Evolutionary conservation across 305 asterid genomes (phyloP).

Genomic region (Solanum aculeatissimum): DNA sequence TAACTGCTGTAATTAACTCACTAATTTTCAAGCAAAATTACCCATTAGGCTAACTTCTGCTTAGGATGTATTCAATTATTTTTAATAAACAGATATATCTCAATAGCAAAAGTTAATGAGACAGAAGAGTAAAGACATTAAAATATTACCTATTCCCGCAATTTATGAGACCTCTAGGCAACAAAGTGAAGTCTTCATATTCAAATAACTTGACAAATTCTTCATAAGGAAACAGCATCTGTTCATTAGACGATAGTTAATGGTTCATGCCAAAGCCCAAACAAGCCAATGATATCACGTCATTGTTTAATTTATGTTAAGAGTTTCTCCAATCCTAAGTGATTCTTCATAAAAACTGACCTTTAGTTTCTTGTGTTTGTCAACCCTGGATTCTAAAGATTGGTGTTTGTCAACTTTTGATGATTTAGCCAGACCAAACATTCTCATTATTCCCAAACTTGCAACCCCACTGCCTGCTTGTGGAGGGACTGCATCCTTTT

Average conservation of each 20-base stretch:
- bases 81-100: not conserved
- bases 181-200: slow-evolving; percentile 35
- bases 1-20: not conserved
- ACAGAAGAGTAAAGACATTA: not conserved
- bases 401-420: slow-evolving; percentile 32
- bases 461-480: slow-evolving; percentile 32
- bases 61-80: not conserved
- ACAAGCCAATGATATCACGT: not conserved
- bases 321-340: not conserved
- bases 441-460: slow-evolving; percentile 33
- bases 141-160: slow-evolving; percentile 70
- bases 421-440: slow-evolving; percentile 40
- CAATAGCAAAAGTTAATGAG: not conserved
- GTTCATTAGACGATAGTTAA: slow-evolving; percentile 9
- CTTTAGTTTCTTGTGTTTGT: slow-evolving; percentile 46
- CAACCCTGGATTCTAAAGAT: slow-evolving; percentile 19
- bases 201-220: slow-evolving; percentile 73
- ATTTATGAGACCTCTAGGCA: slow-evolving; percentile 70
- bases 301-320: not conserved
- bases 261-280: not conserved
- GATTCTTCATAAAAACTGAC: slow-evolving; percentile 17
- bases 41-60: not conserved
- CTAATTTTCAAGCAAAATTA: not conserved
- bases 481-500: slow-evolving; percentile 29
- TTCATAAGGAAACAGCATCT: slow-evolving; percentile 88